A percentile compares a stretch with the other conserved stretches of the same genome.
These are phyloP conservation scores for Ophiocytium majus DNA, from an alignment of 352 stramenopile species.

Conservation along the genomic window DNA sequence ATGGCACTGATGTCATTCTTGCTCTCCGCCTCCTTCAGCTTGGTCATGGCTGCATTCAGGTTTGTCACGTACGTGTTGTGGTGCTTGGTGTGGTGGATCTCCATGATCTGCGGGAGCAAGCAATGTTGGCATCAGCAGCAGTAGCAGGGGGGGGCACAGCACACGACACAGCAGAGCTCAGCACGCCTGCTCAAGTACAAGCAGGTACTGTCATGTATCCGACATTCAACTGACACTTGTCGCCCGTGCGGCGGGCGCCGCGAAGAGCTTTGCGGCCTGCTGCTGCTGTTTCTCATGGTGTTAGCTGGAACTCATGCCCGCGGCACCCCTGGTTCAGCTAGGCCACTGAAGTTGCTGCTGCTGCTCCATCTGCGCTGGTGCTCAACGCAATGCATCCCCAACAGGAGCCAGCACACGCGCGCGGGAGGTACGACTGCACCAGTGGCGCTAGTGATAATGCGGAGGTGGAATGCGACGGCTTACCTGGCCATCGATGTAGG, in stretches of 20 bases:
- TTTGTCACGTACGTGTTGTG: conserved; percentile 79
- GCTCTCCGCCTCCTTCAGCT: conserved; percentile 68
- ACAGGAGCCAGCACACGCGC: neutral
- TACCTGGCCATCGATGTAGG: conserved; percentile 67
- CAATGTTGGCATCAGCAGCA: neutral
- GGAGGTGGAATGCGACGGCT: neutral
- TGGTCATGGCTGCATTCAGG: conserved; percentile 74
- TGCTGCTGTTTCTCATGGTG: too few relatives aligned
- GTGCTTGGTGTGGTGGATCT: conserved; percentile 83
- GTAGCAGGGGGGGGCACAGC: neutral
- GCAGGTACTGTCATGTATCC: too few relatives aligned
- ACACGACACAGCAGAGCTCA: neutral
- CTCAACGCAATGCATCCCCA: too few relatives aligned
- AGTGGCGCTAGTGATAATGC: neutral
- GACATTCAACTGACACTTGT: too few relatives aligned
- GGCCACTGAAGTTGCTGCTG: too few relatives aligned
- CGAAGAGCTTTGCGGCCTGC: too few relatives aligned
- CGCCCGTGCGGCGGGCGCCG: too few relatives aligned
- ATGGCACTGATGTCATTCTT: conserved; percentile 50
- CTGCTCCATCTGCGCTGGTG: too few relatives aligned
- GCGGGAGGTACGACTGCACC: neutral
- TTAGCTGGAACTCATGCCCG: too few relatives aligned
- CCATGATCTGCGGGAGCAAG: conserved; percentile 69
- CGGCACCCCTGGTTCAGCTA: too few relatives aligned
- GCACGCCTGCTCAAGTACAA: neutral